These are phyloP conservation scores for Suillus variegatus DNA, from an alignment of 768 basidiomycete genomes.

Conservation along the genomic window DNA sequence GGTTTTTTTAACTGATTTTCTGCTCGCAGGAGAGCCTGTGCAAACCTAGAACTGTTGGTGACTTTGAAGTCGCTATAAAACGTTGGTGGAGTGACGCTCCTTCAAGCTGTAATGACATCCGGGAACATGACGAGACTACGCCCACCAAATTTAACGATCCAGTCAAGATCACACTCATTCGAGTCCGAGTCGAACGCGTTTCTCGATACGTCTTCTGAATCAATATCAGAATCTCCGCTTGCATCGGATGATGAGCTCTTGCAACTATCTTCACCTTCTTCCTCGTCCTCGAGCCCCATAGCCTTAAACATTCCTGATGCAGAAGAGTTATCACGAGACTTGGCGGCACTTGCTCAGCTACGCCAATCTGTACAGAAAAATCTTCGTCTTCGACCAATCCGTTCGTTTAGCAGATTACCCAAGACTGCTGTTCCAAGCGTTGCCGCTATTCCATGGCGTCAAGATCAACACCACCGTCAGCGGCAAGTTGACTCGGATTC, in stretches of 20 bases:
- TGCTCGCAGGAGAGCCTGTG: neutral
- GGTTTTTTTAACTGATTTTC: slow-evolving; percentile 4
- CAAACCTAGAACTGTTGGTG: neutral
- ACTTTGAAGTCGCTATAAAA: neutral
- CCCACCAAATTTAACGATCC: slow-evolving; percentile 54
- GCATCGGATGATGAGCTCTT: slow-evolving; percentile 30
- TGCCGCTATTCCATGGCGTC: neutral
- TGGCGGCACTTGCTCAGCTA: slow-evolving; percentile 67
- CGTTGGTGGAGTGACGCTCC: neutral
- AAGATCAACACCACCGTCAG: slow-evolving; percentile 13
- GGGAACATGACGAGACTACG: slow-evolving; percentile 40
- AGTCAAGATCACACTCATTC: slow-evolving; percentile 31
- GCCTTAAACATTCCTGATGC: slow-evolving; percentile 23
- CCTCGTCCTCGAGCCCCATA: slow-evolving; percentile 20
- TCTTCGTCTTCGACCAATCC: slow-evolving; percentile 75
- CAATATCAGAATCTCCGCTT: slow-evolving; percentile 4
- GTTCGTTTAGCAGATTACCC: slow-evolving; percentile 54
- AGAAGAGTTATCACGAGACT: slow-evolving; percentile 69
- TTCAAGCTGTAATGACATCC: neutral
- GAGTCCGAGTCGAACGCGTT: slow-evolving; percentile 39
- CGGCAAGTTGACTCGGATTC: slow-evolving; percentile 17
- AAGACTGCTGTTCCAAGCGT: slow-evolving; percentile 35
- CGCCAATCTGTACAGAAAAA: slow-evolving; percentile 76
- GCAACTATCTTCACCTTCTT: slow-evolving; percentile 33
- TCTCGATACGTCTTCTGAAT: slow-evolving; percentile 28